Conservation (phyloP, 805 yeast species). For the Metschnikowia dekortorum region DNA sequence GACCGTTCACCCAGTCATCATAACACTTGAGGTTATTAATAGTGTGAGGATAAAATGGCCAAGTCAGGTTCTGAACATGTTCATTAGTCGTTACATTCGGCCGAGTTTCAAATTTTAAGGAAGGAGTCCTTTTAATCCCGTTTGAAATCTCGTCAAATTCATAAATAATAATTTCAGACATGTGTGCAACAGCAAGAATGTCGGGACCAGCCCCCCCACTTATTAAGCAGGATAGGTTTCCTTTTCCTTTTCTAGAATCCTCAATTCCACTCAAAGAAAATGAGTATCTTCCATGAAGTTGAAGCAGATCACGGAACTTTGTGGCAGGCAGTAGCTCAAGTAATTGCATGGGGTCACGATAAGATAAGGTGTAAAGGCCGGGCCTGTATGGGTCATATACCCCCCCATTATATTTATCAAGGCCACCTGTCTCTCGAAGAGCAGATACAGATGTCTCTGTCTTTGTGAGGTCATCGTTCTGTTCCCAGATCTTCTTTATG, state of each 20-base stretch:
- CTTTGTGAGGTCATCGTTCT: not conserved
- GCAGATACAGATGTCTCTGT: not conserved
- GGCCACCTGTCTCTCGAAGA: not conserved
- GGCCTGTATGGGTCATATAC: not conserved
- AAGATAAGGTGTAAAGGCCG: not conserved
- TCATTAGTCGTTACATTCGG: slow-evolving; percentile 38
- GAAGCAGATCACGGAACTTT: slow-evolving; percentile 32
- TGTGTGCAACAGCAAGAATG: slow-evolving; percentile 28
- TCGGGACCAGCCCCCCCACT: slow-evolving; percentile 14
- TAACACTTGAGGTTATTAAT: slow-evolving; percentile 46
- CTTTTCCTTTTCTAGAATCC: slow-evolving; percentile 35
- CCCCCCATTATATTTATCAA: not conserved
- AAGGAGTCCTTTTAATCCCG: slow-evolving; percentile 23
- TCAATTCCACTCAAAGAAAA: slow-evolving; percentile 19
- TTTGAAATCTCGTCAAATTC: slow-evolving; percentile 25
- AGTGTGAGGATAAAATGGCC: slow-evolving; percentile 53
- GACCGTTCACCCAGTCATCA: slow-evolving; percentile 31
- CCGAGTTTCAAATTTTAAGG: slow-evolving; percentile 36
- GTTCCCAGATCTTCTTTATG: slow-evolving; percentile 3
- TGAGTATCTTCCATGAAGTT: slow-evolving; percentile 22
- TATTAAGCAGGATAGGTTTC: slow-evolving; percentile 31
- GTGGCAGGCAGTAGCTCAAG: slow-evolving; percentile 30
- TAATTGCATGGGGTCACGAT: slow-evolving; percentile 9
- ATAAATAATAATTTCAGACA: slow-evolving; percentile 33
- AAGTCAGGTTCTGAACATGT: slow-evolving; percentile 43